Base-by-base conservation (phyloP, 345 rosid genomes). In the Clausena lansium region DNA sequence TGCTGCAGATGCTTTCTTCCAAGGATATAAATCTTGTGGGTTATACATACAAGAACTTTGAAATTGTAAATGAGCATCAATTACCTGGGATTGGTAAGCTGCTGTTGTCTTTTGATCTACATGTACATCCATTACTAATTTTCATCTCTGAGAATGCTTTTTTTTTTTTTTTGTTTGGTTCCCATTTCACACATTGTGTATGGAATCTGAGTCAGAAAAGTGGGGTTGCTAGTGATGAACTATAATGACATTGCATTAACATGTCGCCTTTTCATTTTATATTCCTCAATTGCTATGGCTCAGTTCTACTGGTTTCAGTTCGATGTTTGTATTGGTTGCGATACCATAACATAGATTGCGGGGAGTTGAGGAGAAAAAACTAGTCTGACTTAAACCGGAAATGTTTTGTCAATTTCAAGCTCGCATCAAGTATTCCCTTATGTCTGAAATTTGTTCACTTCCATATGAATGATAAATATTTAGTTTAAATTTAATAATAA, bases 1-100 rank as follows among this genome's bases (percentile, higher is more conserved):
- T 71, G 67, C 52, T 75, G 84, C 92, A 94, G 98, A 94, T 94
- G 97, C 97, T 96, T 63, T 87, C 98, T 28, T 96, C 99, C 35
- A 96, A 96, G 85, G 99, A 94, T 80, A 76, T 96, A 38, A 92
- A 96, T 87, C 94, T 96, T 83, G 95, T 94, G 81, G 97, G 98
- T 80, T 96, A 96, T 80, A 96, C 99, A 5, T 95, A 92, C 86
- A 95, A 95, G 89, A 95, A 95, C 88, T 91, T 92, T 68, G 98
- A 93, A 84, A 93, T 96, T 24, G 92, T 96, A 73, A 88, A 96
- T 79, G 95, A 94, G 77, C 82, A 91, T 77, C 98, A 96, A 68
- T 85, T 96, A 78, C 91, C 93, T 71, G 99, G 97, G 71, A 90
- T 96, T 75, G 98, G 99, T 94, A 91, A 74, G 47, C 69, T 58